Percentiles rank a stretch among this genome's conserved stretches.
phyloP scores from a whole-genome alignment of 2,329 filamentous ascomycete genomes.

The Hypoxylon sp. region DNA sequence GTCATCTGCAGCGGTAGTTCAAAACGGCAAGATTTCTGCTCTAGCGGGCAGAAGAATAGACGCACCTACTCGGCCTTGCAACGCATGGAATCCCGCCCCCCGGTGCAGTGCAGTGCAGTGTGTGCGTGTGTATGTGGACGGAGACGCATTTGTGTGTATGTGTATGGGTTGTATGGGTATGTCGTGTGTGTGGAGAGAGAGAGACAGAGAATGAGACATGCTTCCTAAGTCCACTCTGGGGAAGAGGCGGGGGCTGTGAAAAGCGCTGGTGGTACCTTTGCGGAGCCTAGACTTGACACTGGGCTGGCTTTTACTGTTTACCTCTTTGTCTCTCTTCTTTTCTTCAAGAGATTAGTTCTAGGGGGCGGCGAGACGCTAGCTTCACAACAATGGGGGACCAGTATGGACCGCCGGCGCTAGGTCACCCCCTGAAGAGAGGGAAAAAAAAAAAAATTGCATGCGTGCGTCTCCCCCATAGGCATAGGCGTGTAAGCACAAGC shows the following conservation, averaged over 20 bases:
- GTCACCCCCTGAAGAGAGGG: conserved; percentile 19
- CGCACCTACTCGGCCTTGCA: not conserved
- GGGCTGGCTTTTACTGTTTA: not conserved
- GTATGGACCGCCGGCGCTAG: not conserved
- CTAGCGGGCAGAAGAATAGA: not conserved
- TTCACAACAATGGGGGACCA: conserved; percentile 3
- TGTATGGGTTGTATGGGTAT: not conserved
- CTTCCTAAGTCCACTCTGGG: conserved; percentile 27
- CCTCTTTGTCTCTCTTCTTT: not conserved
- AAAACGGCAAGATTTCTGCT: conserved; percentile 1
- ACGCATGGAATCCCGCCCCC: conserved; percentile 2
- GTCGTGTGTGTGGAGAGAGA: not conserved
- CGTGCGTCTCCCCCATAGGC: not conserved
- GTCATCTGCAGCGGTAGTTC: conserved; percentile 6
- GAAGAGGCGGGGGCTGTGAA: conserved; percentile 17
- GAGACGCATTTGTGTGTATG: not conserved
- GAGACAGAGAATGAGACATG: not conserved
- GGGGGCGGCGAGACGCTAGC: not conserved
- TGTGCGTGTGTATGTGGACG: not conserved
- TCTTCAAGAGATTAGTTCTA: conserved; percentile 15
- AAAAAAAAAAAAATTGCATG: conserved; percentile 8
- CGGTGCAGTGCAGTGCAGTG: not conserved
- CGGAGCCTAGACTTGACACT: not conserved
- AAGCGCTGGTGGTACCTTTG: conserved; percentile 13
- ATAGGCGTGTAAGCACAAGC: conserved; percentile 2